Evolutionary conservation across 2,329 filamentous ascomycete genomes (phyloP), one percentile per base, ranked within the genome.

Genomic region (Dothistroma septosporum): DNA sequence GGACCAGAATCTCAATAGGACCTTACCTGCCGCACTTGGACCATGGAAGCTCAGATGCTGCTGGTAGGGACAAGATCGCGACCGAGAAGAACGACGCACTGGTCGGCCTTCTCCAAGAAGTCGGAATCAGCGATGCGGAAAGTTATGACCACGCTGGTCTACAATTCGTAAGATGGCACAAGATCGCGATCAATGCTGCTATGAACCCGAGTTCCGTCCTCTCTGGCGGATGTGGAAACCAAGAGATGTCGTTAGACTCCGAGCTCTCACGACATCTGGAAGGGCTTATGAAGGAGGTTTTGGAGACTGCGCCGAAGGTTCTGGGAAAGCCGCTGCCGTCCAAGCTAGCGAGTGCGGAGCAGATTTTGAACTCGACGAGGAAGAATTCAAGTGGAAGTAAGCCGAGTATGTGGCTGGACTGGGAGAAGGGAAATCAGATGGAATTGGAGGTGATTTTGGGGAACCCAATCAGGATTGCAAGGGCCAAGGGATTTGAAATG

Each of bases 161-260:
- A 53, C 88, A 90, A 74, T 82, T 85, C 44, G 83, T 90, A 21
- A 80, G 88, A 28, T 90, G 88, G 88, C 87, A 90, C 74, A 91
- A 90, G 74, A 83, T 90, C 63, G 87, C 86, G 68, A 90, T 91
- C 78, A 91, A 90, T 73, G 85, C 87, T 0, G 84, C 85, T 56
- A 88, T 90, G 81, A 91, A 90, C 75, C 87, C 88, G 0, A 86
- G 85, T 0, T 85, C 87, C 2, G 86, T 90, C 12, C 79, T 90
- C 0, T 83, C 82, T 1, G 85, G 85, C 11, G 85, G 87, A 1
- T 77, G 81, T 1, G 82, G 84, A 55, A 90, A 90, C 70, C 81
- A 84, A 48, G 82, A 83, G 62, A 89, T 90, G 83, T 79, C 85
- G 2, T 74, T 76, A 16, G 87, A 90, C 66, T 72, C 82, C 0